Base-by-base conservation (phyloP, 208 protist genomes). In the Entamoeba dispar region DNA sequence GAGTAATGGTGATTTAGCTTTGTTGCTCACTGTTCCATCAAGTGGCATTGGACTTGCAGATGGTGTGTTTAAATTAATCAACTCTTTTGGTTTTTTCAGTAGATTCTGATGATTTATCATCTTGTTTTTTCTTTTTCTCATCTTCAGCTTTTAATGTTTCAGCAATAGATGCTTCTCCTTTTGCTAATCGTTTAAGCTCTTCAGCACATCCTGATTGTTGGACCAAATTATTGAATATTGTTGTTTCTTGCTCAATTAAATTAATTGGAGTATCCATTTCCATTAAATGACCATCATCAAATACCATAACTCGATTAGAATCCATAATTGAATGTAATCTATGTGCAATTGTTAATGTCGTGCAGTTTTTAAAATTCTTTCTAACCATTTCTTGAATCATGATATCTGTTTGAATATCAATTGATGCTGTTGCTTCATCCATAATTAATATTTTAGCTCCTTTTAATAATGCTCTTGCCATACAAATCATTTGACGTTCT, bases 271-370 rank as follows among this genome's bases (percentile, higher is more conserved):
- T 34, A 43, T 38, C 69, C 6, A 86, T 34, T 86, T 86, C 69
- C 4, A 86, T 38, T 31, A 86, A 86, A 22, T 86, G 5, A 38
- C 69, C 69, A 86, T 38, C 6, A 31, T 86, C 69, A 38, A 97
- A 47, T 55, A 97, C 95, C 34, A 98, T 94, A 43, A 98, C 96
- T 22, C 96, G 95, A 93, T 97, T 96, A 92, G 95, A 97, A 93
- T 97, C 92, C 55, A 94, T 93, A 51, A 95, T 91, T 22, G 93
- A 94, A 61, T 94, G 5, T 8, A 95, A 43, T 86, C 94, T 55
- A 55, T 95, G 94, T 1, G 94, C 94, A 86, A 95, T 94, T 15
- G 92, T 93, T 1, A 94, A n/a, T 27, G 94, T 55, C 14, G 94
- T 94, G 12, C 43, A 49, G 14, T 92, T 43, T n/a, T 61, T 47